Evolutionary conservation across 176 grass and related monocot species (phyloP), one percentile per base, ranked within the genome.

Genomic region (Cenchrus americanus): DNA sequence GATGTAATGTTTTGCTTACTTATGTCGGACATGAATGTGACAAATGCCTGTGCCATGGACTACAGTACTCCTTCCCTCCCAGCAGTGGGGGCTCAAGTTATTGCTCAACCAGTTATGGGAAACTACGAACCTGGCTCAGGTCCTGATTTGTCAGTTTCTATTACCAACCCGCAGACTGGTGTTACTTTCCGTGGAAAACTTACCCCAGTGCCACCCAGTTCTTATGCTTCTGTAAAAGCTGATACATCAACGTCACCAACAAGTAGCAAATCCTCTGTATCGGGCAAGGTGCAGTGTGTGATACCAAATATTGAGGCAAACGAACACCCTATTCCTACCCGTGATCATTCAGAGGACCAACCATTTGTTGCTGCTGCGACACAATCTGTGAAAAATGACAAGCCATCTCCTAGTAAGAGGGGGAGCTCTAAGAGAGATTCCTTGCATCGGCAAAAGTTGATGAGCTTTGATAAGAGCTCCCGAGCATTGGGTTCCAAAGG

Each of bases 1-100:
- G 96, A 99, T 68, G 91, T 87, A 15, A 94, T 96, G 96, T 99
- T 92, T 90, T 89, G 86, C 81, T 80, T 99, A 66, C 96, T 99
- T 71, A 94, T 99, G 79, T 94, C 87, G 15, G 96, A 99, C 40
- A 85, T 95, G 89, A 96, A 90, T 86, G 87, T 94, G 24, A 84
- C 86, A 73, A 78, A 82, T 62, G 93, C 96, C 17, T 94, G 89
- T 89, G 77, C 86, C 30, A 83, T 96, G 83, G 93, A 96, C 23
- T 90, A 90, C 22, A 80, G 53, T 32, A 30, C 62, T 12, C 22
- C 80, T 80, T 19, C 84, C 55, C 80, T 86, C 55, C 80, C 75
- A 17, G 44, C 89, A 14, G 80, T 83, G 51, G 43, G 69, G 61
- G 17, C 75, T 83, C 79, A 80, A 61, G 84, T 83, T 46, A 78